Base-by-base conservation (phyloP, 78 protist genomes). In the Tieghemostelium lacteum region DNA sequence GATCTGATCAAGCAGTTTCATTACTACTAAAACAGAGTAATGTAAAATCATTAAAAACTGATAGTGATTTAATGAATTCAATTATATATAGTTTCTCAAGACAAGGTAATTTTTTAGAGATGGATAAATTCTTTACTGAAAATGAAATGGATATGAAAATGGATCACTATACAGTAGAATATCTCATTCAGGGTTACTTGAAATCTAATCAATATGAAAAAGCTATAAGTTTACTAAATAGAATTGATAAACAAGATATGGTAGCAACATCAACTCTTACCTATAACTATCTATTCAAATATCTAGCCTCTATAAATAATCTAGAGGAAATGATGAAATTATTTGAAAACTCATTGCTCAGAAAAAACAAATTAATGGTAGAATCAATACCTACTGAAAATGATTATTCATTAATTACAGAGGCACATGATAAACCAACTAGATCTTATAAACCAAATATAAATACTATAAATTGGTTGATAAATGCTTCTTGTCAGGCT, bases 401-500 rank as follows among this genome's bases (percentile, higher is more conserved):
- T 4, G 91, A 66, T 58, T 83, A 42, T 71, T 33, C 60, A 28
- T 54, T 64, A n/a, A 36, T 24, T 22, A n/a, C 54, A 60, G 36
- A 50, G 12, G 4, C 24, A n/a, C 29, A 22, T 20, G 77, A 71
- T 52, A 42, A 52, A 26, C 55, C 16, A 69, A 29, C 42, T 3
- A n/a, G 26, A 3, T 2, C 28, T 26, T 83, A 49, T 49, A 39
- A 16, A 42, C 91, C 91, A 66, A 83, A 83, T 49, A 83, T 83
- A 2, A 54, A 57, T n/a, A 83, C 91, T 1, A 40, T 70, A 54
- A 83, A 83, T 45, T 22, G 39, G 17, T 31, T 83, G 22, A 69
- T 83, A 0, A 60, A 55, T 20, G 4, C 73, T 12, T 58, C 55
- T 31, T 70, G 91, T 31, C 66, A 73, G 58, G 29, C 52, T n/a